Conservation (phyloP, 106 monocot species). For the Dioscorea alata region DNA sequence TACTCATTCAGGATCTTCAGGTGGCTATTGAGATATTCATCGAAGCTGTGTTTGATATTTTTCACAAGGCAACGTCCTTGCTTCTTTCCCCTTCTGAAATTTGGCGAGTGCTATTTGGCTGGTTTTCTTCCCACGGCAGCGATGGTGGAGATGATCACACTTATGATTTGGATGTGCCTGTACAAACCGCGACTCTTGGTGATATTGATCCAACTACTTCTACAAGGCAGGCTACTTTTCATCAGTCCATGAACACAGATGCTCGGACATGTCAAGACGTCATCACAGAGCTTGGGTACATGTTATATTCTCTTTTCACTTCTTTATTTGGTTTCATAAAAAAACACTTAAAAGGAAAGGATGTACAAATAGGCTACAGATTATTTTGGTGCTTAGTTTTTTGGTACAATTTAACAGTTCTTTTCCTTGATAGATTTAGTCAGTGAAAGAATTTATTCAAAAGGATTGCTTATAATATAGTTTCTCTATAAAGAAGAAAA, state of each 20-base stretch:
- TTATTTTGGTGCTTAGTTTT: no score
- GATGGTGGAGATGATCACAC: conserved; percentile 7
- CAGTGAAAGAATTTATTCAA: no score
- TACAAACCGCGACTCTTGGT: conserved; percentile 65
- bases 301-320: not conserved
- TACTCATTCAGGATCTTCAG: conserved; percentile 75
- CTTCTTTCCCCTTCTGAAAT: conserved; percentile 77
- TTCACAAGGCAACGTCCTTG: conserved; percentile 80
- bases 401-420: no score
- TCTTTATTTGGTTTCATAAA: no score
- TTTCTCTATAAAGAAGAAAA: no score
- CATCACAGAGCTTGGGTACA: conserved; percentile 93
- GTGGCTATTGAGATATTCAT: conserved; percentile 91
- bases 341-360: no score
- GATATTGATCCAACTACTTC: conserved; percentile 63
- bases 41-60: conserved; percentile 73
- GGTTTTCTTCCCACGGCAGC: conserved; percentile 26
- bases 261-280: conserved; percentile 94
- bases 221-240: conserved; percentile 48
- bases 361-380: no score
- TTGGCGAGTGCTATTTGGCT: conserved; percentile 35
- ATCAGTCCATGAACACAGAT: conserved; percentile 87
- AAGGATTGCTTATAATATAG: no score
- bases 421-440: no score
- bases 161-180: conserved; percentile 21